These are phyloP conservation scores for Bryum argenteum DNA, from an alignment of 225 moss, liverwort and hornwort genomes.

Conservation along the genomic window DNA sequence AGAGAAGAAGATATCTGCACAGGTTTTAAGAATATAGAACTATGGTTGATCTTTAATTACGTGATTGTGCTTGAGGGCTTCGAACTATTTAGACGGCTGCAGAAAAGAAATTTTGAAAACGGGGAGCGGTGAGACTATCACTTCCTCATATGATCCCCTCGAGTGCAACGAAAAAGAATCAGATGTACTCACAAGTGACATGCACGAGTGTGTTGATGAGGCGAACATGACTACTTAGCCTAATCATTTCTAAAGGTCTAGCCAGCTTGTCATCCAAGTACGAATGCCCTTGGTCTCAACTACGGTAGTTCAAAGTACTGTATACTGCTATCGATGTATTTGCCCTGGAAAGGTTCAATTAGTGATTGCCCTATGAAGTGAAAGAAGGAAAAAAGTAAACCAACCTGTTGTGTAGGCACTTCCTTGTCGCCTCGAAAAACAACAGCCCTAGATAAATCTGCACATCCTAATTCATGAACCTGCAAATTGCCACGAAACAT, in stretches of 20 bases:
- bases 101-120: background rate
- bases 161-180: too few species aligned
- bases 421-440: slow-evolving; percentile 95
- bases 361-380: background rate
- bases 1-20: background rate
- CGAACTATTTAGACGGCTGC: background rate
- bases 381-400: slow-evolving; percentile 6
- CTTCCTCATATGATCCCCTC: too few species aligned
- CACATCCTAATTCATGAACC: slow-evolving; percentile 94
- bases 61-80: background rate
- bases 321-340: background rate
- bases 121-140: background rate
- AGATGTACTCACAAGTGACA: too few species aligned
- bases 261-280: background rate
- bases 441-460: slow-evolving; percentile 73
- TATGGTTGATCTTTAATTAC: background rate
- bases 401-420: slow-evolving; percentile 80
- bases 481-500: slow-evolving; percentile 35
- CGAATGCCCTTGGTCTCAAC: too few species aligned
- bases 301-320: too few species aligned
- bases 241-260: background rate
- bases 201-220: too few species aligned
- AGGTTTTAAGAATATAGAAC: background rate
- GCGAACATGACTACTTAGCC: background rate
- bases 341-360: background rate